Conservation (phyloP, 352 stramenopile species). For the Pythium angustatum region DNA sequence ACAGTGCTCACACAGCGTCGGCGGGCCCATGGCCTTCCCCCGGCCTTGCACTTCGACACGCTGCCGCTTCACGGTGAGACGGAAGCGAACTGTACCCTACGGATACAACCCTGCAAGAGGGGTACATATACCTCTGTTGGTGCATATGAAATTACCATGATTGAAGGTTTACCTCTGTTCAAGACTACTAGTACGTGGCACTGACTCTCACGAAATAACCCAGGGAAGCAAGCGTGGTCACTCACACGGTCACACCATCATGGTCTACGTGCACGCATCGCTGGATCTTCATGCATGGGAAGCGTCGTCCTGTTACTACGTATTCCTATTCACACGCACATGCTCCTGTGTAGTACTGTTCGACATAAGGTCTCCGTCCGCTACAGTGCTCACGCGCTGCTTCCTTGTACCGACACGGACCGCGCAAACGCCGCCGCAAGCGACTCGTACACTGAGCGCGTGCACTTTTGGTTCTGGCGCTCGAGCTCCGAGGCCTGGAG, state of each 20-base stretch:
- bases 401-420: constrained; percentile 4
- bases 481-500: constrained; percentile 58
- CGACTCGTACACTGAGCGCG: constrained; percentile 53
- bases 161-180: not conserved
- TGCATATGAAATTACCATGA: too few species aligned
- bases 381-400: constrained; percentile 2
- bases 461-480: constrained; percentile 49
- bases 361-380: too few species aligned
- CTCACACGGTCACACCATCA: too few species aligned
- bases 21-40: constrained; percentile 36
- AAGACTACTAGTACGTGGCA: not conserved
- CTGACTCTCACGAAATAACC: too few species aligned
- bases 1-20: constrained; percentile 56
- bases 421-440: constrained; percentile 21
- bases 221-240: too few species aligned
- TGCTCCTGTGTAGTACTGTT: too few species aligned
- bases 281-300: too few species aligned
- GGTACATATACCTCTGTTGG: too few species aligned
- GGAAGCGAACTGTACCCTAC: not conserved
- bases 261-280: too few species aligned
- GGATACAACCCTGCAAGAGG: too few species aligned
- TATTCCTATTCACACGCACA: too few species aligned
- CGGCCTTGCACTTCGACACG: not conserved
- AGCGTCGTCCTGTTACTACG: too few species aligned
- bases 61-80: not conserved